Evolutionary conservation across 164 flowering plant species (phyloP).

Genomic region (Amborella trichopoda): DNA sequence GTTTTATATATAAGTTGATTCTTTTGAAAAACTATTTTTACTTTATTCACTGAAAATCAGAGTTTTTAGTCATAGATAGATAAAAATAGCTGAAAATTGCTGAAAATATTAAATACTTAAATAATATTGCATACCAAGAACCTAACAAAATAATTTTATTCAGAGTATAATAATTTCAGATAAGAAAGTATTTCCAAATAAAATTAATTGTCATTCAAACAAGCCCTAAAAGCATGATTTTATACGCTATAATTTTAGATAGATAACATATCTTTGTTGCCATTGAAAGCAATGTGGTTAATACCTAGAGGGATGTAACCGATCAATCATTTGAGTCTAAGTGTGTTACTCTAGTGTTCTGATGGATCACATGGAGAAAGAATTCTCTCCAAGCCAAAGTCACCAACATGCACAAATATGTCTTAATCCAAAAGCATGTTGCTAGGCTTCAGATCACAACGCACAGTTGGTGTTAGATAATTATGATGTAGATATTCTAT

Average conservation of each 20-base stretch:
- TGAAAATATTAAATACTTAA: too few relatives aligned
- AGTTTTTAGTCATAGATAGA: too few relatives aligned
- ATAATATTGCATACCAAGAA: too few relatives aligned
- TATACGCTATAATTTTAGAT: not conserved
- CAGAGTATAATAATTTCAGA: too few relatives aligned
- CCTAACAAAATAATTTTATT: too few relatives aligned
- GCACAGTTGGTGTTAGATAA: not conserved
- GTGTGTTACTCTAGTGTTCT: constrained; percentile 2
- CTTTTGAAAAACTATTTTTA: too few relatives aligned
- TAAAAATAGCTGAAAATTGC: too few relatives aligned
- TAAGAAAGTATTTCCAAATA: too few relatives aligned
- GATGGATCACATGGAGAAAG: not conserved
- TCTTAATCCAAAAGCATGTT: not conserved
- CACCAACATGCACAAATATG: not conserved
- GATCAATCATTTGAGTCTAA: not conserved
- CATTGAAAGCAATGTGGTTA: not conserved
- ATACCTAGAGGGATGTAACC: constrained; percentile 2
- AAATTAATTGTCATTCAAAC: too few relatives aligned
- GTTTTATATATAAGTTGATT: too few relatives aligned
- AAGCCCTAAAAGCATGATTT: too few relatives aligned
- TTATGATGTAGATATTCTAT: not conserved
- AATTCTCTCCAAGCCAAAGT: not conserved
- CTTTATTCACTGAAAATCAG: too few relatives aligned
- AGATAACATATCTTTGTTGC: not conserved
- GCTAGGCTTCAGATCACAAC: not conserved